These are phyloP conservation scores for Theileria sp. DNA, from an alignment of 169 alveolate genomes.

Conservation along the genomic window DNA sequence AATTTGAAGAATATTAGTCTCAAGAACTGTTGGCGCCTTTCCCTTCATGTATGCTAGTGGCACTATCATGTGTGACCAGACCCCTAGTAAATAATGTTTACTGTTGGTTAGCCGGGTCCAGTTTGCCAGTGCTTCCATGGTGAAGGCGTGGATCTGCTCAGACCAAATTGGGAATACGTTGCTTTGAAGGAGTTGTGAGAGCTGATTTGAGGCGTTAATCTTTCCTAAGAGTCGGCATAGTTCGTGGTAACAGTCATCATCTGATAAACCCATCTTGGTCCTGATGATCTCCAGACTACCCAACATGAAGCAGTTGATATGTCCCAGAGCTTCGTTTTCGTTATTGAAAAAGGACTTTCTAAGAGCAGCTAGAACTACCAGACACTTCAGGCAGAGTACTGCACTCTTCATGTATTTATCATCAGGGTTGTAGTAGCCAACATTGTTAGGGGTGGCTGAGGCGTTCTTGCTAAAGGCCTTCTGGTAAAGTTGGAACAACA, in stretches of 20 bases:
- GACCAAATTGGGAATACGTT: conserved; percentile 86
- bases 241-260: conserved; percentile 89
- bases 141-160: conserved; percentile 84
- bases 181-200: conserved; percentile 75
- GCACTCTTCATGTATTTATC: conserved; percentile 76
- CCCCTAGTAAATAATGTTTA: conserved; percentile 88
- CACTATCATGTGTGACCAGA: conserved; percentile 89
- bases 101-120: conserved; percentile 88
- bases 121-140: conserved; percentile 83
- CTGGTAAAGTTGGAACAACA: conserved; percentile 77
- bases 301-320: conserved; percentile 80
- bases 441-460: neutral
- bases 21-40: conserved; percentile 79
- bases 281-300: conserved; percentile 86
- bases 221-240: conserved; percentile 88
- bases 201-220: conserved; percentile 86
- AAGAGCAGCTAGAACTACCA: conserved; percentile 84
- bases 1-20: conserved; percentile 74
- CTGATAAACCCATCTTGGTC: conserved; percentile 83
- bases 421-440: neutral
- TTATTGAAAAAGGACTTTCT: conserved; percentile 87
- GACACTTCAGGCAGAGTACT: conserved; percentile 80
- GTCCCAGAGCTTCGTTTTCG: conserved; percentile 82
- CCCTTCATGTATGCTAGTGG: conserved; percentile 83
- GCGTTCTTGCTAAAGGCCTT: conserved; percentile 45